Conservation (phyloP, 352 stramenopile species). For the Labyrinthula sp. region DNA sequence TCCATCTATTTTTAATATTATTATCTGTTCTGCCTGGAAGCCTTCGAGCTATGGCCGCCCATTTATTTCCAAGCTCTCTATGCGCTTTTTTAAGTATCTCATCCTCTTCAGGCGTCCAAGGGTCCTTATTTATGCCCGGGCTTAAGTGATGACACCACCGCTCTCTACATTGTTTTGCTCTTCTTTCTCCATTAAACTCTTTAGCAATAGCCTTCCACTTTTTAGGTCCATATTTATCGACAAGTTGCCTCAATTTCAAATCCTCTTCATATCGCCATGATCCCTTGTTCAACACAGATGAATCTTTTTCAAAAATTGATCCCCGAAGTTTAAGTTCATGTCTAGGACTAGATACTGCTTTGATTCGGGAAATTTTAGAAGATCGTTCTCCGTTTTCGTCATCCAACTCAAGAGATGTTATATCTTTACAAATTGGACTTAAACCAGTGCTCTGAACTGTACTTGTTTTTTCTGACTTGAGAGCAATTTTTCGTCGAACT, state of each 20-base stretch:
- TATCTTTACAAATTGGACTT: too few species aligned
- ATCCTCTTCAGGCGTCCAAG: constrained; percentile 65
- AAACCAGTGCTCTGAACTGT: too few species aligned
- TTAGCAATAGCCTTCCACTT: constrained; percentile 52
- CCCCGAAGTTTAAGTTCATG: too few species aligned
- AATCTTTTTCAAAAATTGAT: constrained; percentile 8
- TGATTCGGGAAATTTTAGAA: too few species aligned
- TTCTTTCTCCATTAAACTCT: constrained; percentile 37
- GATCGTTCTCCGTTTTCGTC: too few species aligned
- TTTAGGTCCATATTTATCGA: constrained; percentile 48
- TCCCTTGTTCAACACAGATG: constrained; percentile 40
- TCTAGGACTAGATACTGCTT: too few species aligned
- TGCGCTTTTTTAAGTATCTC: constrained; percentile 61
- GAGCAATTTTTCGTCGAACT: too few species aligned
- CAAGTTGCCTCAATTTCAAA: constrained; percentile 54
- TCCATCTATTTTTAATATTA: constrained; percentile 71
- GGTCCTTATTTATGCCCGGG: constrained; percentile 70
- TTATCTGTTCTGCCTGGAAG: constrained; percentile 60
- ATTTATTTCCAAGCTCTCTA: constrained; percentile 54
- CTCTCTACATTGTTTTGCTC: constrained; percentile 84
- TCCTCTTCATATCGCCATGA: constrained; percentile 62
- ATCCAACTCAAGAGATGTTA: too few species aligned
- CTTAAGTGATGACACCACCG: constrained; percentile 87
- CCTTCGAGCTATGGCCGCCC: constrained; percentile 63
- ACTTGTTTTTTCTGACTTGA: too few species aligned